These are phyloP conservation scores for Rickenella mellea DNA, from an alignment of 768 basidiomycete species.

Conservation along the genomic window DNA sequence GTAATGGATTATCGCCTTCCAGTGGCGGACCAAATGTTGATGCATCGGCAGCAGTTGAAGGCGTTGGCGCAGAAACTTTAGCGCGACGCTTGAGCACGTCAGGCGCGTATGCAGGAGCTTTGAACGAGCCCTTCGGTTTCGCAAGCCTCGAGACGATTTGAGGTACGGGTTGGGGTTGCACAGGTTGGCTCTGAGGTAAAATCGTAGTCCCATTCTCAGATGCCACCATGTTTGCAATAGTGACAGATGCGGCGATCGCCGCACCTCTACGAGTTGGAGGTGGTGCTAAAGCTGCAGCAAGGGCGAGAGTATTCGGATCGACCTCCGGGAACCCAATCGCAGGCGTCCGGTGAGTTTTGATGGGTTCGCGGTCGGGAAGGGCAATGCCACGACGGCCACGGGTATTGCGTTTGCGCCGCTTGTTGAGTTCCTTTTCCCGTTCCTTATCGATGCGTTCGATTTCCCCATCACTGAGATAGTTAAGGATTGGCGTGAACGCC, in stretches of 20 bases:
- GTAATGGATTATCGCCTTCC: slow-evolving; percentile 49
- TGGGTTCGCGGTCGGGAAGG: slow-evolving; percentile 87
- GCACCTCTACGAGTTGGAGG: slow-evolving; percentile 76
- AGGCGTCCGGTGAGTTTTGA: slow-evolving; percentile 85
- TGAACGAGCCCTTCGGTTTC: slow-evolving; percentile 65
- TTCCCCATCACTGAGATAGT: slow-evolving; percentile 81
- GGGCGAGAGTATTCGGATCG: slow-evolving; percentile 59
- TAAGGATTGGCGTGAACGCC: slow-evolving; percentile 81
- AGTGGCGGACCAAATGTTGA: slow-evolving; percentile 46
- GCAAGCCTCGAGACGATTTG: slow-evolving; percentile 51
- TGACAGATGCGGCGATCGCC: slow-evolving; percentile 71
- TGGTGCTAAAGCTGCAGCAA: slow-evolving; percentile 53
- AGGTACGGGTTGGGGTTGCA: slow-evolving; percentile 27
- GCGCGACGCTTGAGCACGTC: slow-evolving; percentile 54
- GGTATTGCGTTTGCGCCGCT: slow-evolving; percentile 76
- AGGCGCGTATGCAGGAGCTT: slow-evolving; percentile 50
- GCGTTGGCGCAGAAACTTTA: slow-evolving; percentile 45
- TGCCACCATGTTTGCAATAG: slow-evolving; percentile 89
- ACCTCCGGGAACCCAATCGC: slow-evolving; percentile 78
- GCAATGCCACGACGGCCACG: slow-evolving; percentile 72
- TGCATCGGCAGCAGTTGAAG: slow-evolving; percentile 60
- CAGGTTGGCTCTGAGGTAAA: slow-evolving; percentile 25
- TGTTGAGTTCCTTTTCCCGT: slow-evolving; percentile 85
- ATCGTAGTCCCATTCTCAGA: slow-evolving; percentile 75
- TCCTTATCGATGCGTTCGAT: slow-evolving; percentile 86